These are phyloP conservation scores for Groenewaldozyma sp. DNA, from an alignment of 1,139 yeast genomes.

Conservation along the genomic window DNA sequence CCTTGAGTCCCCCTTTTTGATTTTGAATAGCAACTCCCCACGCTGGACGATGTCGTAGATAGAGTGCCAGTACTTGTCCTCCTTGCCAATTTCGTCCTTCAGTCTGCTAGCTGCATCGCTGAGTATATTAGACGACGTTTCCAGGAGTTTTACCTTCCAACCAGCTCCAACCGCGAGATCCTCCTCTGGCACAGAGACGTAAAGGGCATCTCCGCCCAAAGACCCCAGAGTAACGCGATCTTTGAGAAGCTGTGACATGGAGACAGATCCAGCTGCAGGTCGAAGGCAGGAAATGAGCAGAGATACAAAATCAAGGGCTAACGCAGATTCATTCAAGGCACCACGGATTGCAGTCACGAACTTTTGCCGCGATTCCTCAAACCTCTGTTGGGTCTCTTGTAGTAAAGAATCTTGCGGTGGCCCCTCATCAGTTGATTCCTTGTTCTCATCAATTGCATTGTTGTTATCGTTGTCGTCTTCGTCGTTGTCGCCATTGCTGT, in stretches of 20 bases:
- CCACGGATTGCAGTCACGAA: slow-evolving; percentile 46
- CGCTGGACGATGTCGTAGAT: slow-evolving; percentile 44
- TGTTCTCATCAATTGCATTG: slow-evolving; percentile 7
- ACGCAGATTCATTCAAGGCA: slow-evolving; percentile 82
- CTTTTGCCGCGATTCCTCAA: slow-evolving; percentile 47
- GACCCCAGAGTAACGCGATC: slow-evolving; percentile 76
- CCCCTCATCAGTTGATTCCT: slow-evolving; percentile 20
- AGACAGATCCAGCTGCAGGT: slow-evolving; percentile 76
- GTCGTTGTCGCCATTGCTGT: slow-evolving; percentile 13
- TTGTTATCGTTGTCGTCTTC: slow-evolving; percentile 9
- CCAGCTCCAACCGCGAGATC: slow-evolving; percentile 56
- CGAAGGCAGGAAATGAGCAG: slow-evolving; percentile 69
- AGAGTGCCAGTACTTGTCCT: slow-evolving; percentile 66
- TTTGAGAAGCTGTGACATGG: slow-evolving; percentile 82
- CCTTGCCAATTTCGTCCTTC: slow-evolving; percentile 47
- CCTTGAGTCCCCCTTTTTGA: slow-evolving; percentile 43
- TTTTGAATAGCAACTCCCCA: slow-evolving; percentile 66
- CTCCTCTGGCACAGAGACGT: slow-evolving; percentile 23
- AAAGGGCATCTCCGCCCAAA: slow-evolving; percentile 50
- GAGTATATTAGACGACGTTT: slow-evolving; percentile 45
- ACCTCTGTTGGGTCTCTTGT: slow-evolving; percentile 18
- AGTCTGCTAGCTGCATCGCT: slow-evolving; percentile 45
- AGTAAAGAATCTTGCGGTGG: slow-evolving; percentile 30
- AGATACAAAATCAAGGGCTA: slow-evolving; percentile 81
- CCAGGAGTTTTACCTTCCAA: slow-evolving; percentile 72